These are phyloP conservation scores for Lathyrus tuberosus DNA, from an alignment of 306 rosid genomes.

Conservation along the genomic window DNA sequence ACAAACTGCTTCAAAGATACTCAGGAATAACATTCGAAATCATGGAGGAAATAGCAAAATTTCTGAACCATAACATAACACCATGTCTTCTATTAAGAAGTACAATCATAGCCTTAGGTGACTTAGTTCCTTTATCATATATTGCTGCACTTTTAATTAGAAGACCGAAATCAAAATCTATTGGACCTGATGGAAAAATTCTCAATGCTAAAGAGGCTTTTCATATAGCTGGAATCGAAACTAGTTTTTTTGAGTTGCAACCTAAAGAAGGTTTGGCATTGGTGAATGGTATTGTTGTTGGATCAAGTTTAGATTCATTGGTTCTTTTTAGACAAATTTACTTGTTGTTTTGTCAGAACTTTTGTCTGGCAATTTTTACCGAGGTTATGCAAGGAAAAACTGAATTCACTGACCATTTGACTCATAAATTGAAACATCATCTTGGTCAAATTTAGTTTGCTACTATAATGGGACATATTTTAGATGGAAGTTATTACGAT, in stretches of 20 bases:
- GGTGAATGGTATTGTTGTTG: constrained; percentile 93
- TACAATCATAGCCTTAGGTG: constrained; percentile 81
- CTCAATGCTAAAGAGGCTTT: constrained; percentile 68
- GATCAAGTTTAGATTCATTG: constrained; percentile 82
- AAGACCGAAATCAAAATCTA: constrained; percentile 74
- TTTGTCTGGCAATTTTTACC: constrained; percentile 73
- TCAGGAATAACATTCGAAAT: constrained; percentile 84
- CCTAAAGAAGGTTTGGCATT: constrained; percentile 91
- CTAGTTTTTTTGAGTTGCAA: constrained; percentile 82
- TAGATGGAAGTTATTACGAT: constrained; percentile 26
- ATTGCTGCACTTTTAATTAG: constrained; percentile 77
- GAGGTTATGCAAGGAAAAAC: constrained; percentile 94
- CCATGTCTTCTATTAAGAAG: constrained; percentile 92
- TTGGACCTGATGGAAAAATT: constrained; percentile 65
- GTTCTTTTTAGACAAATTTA: constrained; percentile 76
- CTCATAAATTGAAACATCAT: constrained; percentile 85
- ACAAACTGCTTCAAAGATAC: constrained; percentile 87
- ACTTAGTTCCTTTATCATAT: constrained; percentile 81
- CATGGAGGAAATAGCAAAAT: constrained; percentile 73
- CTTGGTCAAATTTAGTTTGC: constrained; percentile 98
- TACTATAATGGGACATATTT: constrained; percentile 90
- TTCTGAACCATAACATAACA: constrained; percentile 67
- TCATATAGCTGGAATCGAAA: constrained; percentile 56
- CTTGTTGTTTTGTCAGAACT: constrained; percentile 62
- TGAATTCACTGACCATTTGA: constrained; percentile 83